Base-by-base conservation (phyloP, 345 rosid species). In the Linum usitatissimum region DNA sequence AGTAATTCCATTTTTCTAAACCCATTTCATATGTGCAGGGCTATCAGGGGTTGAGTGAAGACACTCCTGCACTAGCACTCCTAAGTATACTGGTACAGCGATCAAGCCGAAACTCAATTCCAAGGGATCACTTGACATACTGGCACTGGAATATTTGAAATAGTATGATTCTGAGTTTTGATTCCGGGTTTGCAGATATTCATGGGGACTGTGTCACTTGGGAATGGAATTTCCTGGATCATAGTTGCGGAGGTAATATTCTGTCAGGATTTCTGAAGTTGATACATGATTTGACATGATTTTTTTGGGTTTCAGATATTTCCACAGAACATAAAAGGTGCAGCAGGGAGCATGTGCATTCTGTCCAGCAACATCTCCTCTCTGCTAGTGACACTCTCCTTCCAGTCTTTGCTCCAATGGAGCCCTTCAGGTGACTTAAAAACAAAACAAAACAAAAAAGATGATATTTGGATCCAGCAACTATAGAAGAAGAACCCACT, bases 171-270 rank as follows among this genome's bases (percentile, higher is more conserved):
- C 12, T 14, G 5, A 14, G 14, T 14, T 15, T 18, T 55, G 5
- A 9, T 55, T 23, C 28, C 2, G 28, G 28, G 28, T 23, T 23
- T 23, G 28, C 60, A 57, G 60, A 30, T 57, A 23, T 23, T 19
- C 14, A 8, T 23, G 34, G 34, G 60, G 10, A 0, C 30, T 57
- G 6, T 57, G 19, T 23, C 31, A 20, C 5, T 57, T 19, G 30
- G 60, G 17, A 57, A 28, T 19, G 60, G 60, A 57, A 19, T 57
- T 19, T 28, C 60, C 9, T 57, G 60, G 60, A 57, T 23, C 13
- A 57, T 57, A 6, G 31, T 57, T 8, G 28, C 60, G 6, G 60
- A 57, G 60, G 60, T 57, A 12, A 57, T 34, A 23, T 23, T 34
- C 8, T 34, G 38, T 34, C 6, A 34, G 38, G 38, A 34, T 1